Base-by-base conservation (phyloP, 1,284 basidiomycete genomes). In the Pseudozyma sp. region DNA sequence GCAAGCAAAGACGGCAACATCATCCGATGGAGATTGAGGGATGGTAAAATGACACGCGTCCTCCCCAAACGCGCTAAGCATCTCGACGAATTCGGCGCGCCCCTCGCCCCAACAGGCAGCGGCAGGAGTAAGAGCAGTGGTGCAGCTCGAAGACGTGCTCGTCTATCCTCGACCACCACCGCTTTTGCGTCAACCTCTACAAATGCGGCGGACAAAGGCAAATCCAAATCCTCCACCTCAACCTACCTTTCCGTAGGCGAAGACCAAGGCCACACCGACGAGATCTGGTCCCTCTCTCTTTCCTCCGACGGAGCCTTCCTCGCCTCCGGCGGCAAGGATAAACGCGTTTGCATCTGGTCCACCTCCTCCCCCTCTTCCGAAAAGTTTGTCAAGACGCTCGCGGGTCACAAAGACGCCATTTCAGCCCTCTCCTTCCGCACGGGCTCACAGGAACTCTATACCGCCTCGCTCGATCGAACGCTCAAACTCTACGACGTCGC, bases 401-500 rank as follows among this genome's bases (percentile, higher is more conserved):
- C 88, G 12, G 81, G 63, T 9, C 60, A 66, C 52, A 70, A 78
- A 54, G 67, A 75, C 52, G 35, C 67, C 14, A 74, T 78, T n/a
- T 81, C 94, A 90, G 88, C 90, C 6, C 86, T 97, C 19, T 87
- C 90, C 0, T 94, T 99, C 84, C 92, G 94, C 12, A 91, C 92
- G 82, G 90, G 90, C n/a, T 88, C 92, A 40, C 59, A 70, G 25
- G 88, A 98, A 40, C 96, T 96, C 78, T 81, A 78, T 52, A 91
- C 92, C 0, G 92, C 90, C 12, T 97, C 94, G 0, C 91, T 92
- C 67, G 96, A 98, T 82, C 92, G 96, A 11, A 95, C 94, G 9
- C 86, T 98, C 53, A 96, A 97, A 85, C 88, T 98, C 16, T 97
- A 93, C 83, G 94, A 95, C 78, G 87, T 95, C 16, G 88, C 90